Evolutionary conservation across 139 green algal species (phyloP), one percentile per base, ranked within the genome.

Genomic region (Chlamydomonas incerta): DNA sequence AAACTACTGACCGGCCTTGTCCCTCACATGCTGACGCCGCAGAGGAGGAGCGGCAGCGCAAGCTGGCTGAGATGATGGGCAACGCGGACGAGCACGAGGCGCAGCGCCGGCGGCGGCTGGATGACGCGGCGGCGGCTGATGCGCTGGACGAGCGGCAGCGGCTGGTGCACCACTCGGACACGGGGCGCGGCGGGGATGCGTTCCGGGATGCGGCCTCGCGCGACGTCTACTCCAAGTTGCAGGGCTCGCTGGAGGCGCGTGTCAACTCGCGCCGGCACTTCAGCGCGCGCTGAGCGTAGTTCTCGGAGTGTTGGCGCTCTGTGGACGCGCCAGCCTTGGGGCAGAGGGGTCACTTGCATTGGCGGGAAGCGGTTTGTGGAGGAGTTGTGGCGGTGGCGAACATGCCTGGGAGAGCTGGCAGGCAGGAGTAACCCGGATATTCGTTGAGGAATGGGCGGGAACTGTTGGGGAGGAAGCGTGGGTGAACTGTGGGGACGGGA

Each of bases 1-100:
- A n/a, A n/a, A n/a, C n/a, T n/a, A n/a, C n/a, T n/a, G n/a, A n/a
- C n/a, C n/a, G n/a, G n/a, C n/a, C n/a, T n/a, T n/a, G n/a, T n/a
- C n/a, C n/a, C n/a, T n/a, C n/a, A n/a, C n/a, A n/a, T n/a, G n/a
- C n/a, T n/a, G n/a, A n/a, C n/a, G n/a, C 33, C 34, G 81, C 88
- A 92, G 96, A 96, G 66, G 95, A 97, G 88, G 95, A 99, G 91
- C 91, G 85, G 84, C 83, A 85, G 26, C 37, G 57, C 63, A 85
- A 90, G 65, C 90, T 99, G 66, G 94, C 94, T 26, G 95, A 98
- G 90, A 99, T 99, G 96, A 89, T 89, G 83, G 87, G 81, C 62
- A 94, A 98, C 75, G 96, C 96, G 2, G 71, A 90, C 31, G 81
- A 92, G 81, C 94, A 98, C 77, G 94, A 98, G 28, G 72, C 89